phyloP scores from a whole-genome alignment of 441 rosid genomes.

The Arabidopsis lyrata region DNA sequence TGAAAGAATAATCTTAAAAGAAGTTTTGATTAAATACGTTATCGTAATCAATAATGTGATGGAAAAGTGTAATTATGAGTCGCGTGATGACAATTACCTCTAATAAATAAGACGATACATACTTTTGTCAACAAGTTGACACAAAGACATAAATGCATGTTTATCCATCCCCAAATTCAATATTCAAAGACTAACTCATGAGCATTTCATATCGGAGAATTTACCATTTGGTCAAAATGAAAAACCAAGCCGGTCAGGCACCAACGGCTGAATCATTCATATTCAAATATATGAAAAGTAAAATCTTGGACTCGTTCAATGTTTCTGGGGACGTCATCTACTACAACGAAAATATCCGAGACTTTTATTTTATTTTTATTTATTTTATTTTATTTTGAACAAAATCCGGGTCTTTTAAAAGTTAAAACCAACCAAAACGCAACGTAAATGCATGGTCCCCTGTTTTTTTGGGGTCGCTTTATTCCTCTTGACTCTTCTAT shows the following conservation, averaged over 20 bases:
- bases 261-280: slow-evolving; percentile 1
- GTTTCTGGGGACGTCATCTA: slow-evolving; percentile 7
- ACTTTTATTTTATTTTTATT: no score
- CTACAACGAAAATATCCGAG: background rate
- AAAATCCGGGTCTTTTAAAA: no score
- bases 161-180: slow-evolving; percentile 9
- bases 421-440: slow-evolving; percentile 7
- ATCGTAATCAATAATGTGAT: slow-evolving; percentile 21
- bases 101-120: slow-evolving; percentile 16
- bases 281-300: background rate
- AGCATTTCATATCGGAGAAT: background rate
- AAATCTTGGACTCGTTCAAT: background rate
- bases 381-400: no score
- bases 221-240: slow-evolving; percentile 31
- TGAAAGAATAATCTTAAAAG: background rate
- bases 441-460: background rate
- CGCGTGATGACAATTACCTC: slow-evolving; percentile 15
- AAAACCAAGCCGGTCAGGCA: slow-evolving; percentile 20
- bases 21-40: slow-evolving; percentile 15
- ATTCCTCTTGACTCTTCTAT: background rate
- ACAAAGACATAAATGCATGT: slow-evolving; percentile 35
- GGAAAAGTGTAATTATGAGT: slow-evolving; percentile 30
- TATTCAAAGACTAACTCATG: background rate
- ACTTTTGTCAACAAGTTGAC: slow-evolving; percentile 12
- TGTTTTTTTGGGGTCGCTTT: slow-evolving; percentile 9